Evolutionary conservation across 225 moss, liverwort and hornwort species (phyloP), one percentile per base, ranked within the genome.

Genomic region (Lunularia cruciata): DNA sequence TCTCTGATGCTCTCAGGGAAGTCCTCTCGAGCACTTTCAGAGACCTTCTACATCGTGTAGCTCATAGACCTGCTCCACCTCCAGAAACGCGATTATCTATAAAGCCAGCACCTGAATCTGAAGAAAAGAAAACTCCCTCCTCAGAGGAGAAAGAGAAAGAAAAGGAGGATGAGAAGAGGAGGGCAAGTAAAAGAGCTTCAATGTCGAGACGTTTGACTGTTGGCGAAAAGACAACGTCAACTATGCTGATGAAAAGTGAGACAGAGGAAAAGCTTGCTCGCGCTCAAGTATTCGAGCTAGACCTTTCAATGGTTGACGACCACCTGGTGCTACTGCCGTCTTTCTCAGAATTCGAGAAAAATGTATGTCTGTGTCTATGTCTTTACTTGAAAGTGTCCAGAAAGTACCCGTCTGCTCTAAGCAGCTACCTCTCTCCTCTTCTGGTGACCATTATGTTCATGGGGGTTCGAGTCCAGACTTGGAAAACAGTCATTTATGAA

Each of bases 281-380:
- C 39, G 66, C 57, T 11, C 85, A 89, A 53, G 78, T 89, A 0
- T 88, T 95, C 23, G 59, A 88, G 40, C 73, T 89, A 0, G 83
- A 89, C 19, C 79, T 95, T 31, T 57, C 80, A 9, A 76, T 92
- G 25, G 16, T 1, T 6, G 61, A 89, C 13, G 85, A 92, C 37
- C 60, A 68, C 15, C 20, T 92, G 33, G 67, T 77, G 33, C 73
- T 83, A 25, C 34, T 66, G 45, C 83, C 83, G 23, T 79, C 83
- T 0, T 74, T 76, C 48, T 66, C 73, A 12, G 79, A 77, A 31
- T 79, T 83, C 47, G 83, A 83, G 67, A 80, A 67, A 63, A 83
- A 79, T 54, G 83, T 83, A 65, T 6, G 71, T 47, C 26, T 67
- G n/a, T n/a, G n/a, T n/a, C n/a, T n/a, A n/a, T n/a, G n/a, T n/a